Base-by-base conservation (phyloP, 176 grass and related monocot genomes). In the Carex cristatella region DNA sequence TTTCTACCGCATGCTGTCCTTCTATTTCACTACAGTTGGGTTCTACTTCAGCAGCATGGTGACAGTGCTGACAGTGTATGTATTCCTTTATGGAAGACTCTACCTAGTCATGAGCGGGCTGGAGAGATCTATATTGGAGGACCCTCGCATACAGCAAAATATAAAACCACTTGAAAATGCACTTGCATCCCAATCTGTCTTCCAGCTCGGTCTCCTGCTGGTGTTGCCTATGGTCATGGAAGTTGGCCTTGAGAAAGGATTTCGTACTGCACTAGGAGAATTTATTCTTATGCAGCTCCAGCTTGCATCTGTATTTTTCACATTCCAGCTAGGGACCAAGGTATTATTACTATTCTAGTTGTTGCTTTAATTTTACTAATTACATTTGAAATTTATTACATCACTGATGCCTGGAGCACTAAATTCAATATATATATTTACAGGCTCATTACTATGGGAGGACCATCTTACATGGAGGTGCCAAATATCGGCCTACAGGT, bases 41-140 rank as follows among this genome's bases (percentile, higher is more conserved):
- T 95, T 95, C 80, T 95, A 95, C 86, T 99, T 99, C 79, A 92
- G 93, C 84, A 94, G 93, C 93, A 99, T 99, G 93, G 96, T 98
- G 89, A 92, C 90, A 46, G 96, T 99, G 38, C 88, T 95, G 87
- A 95, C 91, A 31, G 96, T 99, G 28, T 99, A 99, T 76, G 87
- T 95, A 27, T 95, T 95, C 89, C 71, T 99, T 66, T 99, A 99
- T 84, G 96, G 96, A 69, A 93, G 96, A 60, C 38, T 94, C 56
- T 99, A 95, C 88, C 85, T 99, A 5, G 93, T 99, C 70, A 84
- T 99, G 93, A 99, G 93, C 81, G 96, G 93, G 46, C 73, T 99
- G 46, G 96, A 99, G 86, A 94, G 14, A 83, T 94, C 96, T 53
- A 92, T 99, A 78, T 82, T 99, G 58, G 61, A 90, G 44, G 91